phyloP scores from a whole-genome alignment of 805 yeast genomes.

The Yamadazyma endophytica region DNA sequence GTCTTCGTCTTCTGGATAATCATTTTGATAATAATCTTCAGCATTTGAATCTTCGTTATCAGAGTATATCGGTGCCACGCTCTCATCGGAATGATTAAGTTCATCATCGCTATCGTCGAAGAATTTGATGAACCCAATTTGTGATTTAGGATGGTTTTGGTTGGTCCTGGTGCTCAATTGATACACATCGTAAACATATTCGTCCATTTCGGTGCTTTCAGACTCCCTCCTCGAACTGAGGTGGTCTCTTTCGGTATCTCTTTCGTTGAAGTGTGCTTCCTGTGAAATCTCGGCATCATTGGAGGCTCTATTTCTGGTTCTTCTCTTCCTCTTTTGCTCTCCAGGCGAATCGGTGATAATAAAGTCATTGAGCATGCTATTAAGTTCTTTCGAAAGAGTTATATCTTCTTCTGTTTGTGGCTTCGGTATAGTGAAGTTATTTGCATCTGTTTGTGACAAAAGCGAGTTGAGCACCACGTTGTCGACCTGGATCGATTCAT shows the following conservation, averaged over 20 bases:
- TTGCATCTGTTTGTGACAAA: conserved; percentile 10
- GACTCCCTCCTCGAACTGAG: neutral
- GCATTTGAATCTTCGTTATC: conserved; percentile 88
- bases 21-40: conserved; percentile 87
- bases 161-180: conserved; percentile 32
- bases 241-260: neutral
- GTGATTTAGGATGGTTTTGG: conserved; percentile 47
- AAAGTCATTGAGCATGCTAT: conserved; percentile 65
- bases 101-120: conserved; percentile 53
- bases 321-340: conserved; percentile 10
- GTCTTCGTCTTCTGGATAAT: conserved; percentile 93
- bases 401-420: conserved; percentile 28
- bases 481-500: conserved; percentile 13
- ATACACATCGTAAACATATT: conserved; percentile 90
- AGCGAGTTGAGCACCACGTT: conserved; percentile 10
- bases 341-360: conserved; percentile 38
- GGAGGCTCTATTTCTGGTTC: conserved; percentile 3
- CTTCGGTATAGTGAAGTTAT: conserved; percentile 35
- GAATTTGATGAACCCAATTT: conserved; percentile 51
- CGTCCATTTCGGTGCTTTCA: too few relatives aligned
- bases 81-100: conserved; percentile 20
- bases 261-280: neutral
- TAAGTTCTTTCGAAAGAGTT: conserved; percentile 53
- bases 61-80: conserved; percentile 36
- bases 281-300: neutral